Evolutionary conservation across 805 yeast species (phyloP).

Genomic region (Candida golubevii): DNA sequence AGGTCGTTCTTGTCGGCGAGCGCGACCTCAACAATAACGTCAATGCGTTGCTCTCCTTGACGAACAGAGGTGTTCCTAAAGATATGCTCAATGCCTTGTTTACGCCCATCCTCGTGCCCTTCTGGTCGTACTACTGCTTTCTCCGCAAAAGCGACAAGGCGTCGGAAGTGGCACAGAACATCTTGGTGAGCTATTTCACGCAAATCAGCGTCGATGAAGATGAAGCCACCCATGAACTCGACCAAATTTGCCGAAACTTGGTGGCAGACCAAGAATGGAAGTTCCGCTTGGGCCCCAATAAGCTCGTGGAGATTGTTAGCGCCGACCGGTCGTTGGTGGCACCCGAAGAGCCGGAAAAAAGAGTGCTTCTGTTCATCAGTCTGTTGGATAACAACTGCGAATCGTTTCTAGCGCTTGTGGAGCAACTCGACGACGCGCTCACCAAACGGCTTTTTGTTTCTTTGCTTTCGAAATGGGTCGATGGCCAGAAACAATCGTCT

Average conservation of each 20-base stretch:
- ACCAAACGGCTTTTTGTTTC: slow-evolving; percentile 45
- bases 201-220: slow-evolving; percentile 14
- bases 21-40: slow-evolving; percentile 55
- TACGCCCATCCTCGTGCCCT: slow-evolving; percentile 27
- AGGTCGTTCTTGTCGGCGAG: slow-evolving; percentile 36
- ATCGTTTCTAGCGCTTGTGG: slow-evolving; percentile 40
- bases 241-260: slow-evolving; percentile 30
- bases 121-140: slow-evolving; percentile 46
- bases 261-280: slow-evolving; percentile 35
- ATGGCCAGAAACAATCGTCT: slow-evolving; percentile 9
- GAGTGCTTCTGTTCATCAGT: slow-evolving; percentile 26
- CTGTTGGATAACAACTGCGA: slow-evolving; percentile 25
- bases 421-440: slow-evolving; percentile 45
- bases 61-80: slow-evolving; percentile 35
- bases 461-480: slow-evolving; percentile 61
- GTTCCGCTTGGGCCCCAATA: slow-evolving; percentile 40
- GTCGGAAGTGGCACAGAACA: slow-evolving; percentile 30
- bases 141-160: slow-evolving; percentile 28
- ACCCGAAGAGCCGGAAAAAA: slow-evolving; percentile 18
- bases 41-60: slow-evolving; percentile 61
- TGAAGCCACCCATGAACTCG: slow-evolving; percentile 20
- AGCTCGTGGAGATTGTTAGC: slow-evolving; percentile 26
- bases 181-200: slow-evolving; percentile 37
- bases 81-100: slow-evolving; percentile 24
- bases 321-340: slow-evolving; percentile 1